These are phyloP conservation scores for Phlegmacium glaucopus DNA, from an alignment of 768 basidiomycete species.

Conservation along the genomic window DNA sequence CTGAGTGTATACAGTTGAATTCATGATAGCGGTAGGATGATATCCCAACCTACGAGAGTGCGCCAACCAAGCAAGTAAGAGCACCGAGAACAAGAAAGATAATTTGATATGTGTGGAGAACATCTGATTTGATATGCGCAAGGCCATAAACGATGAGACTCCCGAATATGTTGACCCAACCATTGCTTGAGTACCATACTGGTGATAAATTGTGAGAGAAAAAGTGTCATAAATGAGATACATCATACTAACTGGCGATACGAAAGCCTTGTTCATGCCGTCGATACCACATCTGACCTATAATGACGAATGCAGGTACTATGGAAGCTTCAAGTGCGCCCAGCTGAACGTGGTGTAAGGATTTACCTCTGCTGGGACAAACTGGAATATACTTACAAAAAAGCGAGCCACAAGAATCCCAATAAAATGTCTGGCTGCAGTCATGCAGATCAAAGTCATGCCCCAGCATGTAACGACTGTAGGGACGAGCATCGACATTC, in stretches of 20 bases:
- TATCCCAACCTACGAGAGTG: conserved; percentile 17
- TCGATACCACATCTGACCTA: conserved; percentile 33
- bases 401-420: conserved; percentile 29
- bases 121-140: conserved; percentile 25
- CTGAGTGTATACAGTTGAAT: conserved; percentile 13
- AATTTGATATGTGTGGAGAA: conserved; percentile 26
- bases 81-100: conserved; percentile 27
- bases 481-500: conserved; percentile 28
- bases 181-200: conserved; percentile 31
- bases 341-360: conserved; percentile 17
- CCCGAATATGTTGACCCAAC: conserved; percentile 32
- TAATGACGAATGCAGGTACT: conserved; percentile 26
- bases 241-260: conserved; percentile 20
- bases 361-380: not conserved
- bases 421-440: conserved; percentile 26
- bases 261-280: conserved; percentile 32
- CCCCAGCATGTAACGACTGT: conserved; percentile 33
- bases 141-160: conserved; percentile 34
- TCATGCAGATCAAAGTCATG: conserved; percentile 26
- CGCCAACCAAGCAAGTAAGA: conserved; percentile 23
- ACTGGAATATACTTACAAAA: conserved; percentile 21
- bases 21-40: not conserved
- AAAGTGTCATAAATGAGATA: not conserved
- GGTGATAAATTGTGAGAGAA: not conserved
- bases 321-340: conserved; percentile 32